Percentiles rank a stretch among this genome's conserved stretches.
Conservation (phyloP, 495 filamentous ascomycete genomes). For the Penicillium bovifimosum region DNA sequence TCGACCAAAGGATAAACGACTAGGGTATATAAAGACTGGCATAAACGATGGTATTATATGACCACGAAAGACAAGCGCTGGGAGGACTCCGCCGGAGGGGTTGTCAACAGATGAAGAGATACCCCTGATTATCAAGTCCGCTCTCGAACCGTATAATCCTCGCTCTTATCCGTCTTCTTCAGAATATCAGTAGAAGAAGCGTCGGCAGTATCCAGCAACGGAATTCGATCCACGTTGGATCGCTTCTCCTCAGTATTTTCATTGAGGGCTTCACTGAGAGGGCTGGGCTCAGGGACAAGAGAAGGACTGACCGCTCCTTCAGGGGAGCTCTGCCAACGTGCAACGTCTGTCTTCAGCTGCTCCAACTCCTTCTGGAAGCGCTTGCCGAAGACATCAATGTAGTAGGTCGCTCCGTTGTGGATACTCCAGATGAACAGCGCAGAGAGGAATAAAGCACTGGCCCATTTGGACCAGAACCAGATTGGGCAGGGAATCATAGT, state of each 20-base stretch:
- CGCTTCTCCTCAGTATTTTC: conserved; percentile 24
- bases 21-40: conserved; percentile 2
- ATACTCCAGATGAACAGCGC: conserved; percentile 84
- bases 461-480: conserved; percentile 89
- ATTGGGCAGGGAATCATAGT: conserved; percentile 93
- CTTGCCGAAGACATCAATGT: conserved; percentile 95
- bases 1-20: background rate
- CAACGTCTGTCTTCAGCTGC: conserved; percentile 80
- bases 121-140: conserved; percentile 12
- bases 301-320: conserved; percentile 33
- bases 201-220: conserved; percentile 32
- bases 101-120: conserved; percentile 9
- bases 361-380: conserved; percentile 96
- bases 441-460: conserved; percentile 68
- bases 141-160: conserved; percentile 20
- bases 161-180: conserved; percentile 5
- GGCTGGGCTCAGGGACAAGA: conserved; percentile 20
- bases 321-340: conserved; percentile 69
- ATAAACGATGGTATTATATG: background rate
- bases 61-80: background rate
- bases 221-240: conserved; percentile 37
- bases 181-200: conserved; percentile 24
- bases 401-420: conserved; percentile 93
- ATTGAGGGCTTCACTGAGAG: conserved; percentile 14
- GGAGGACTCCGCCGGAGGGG: conserved; percentile 9